Conservation (phyloP, 805 yeast genomes). For the Starmera pachycereana region DNA sequence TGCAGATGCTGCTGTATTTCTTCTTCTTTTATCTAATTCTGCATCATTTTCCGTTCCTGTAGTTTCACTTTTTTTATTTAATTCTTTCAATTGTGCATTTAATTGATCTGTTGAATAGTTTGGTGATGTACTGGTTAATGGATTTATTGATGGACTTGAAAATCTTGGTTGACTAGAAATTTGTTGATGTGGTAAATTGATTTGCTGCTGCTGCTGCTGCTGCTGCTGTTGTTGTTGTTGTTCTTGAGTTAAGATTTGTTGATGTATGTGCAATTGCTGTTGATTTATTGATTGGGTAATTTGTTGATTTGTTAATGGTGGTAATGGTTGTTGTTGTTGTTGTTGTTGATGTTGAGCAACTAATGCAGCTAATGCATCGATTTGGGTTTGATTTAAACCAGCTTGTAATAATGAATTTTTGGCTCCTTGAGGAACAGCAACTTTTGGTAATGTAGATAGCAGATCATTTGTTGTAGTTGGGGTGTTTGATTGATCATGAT, state of each 20-base stretch:
- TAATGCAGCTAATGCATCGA: constrained; percentile 61
- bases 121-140: no score
- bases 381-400: constrained; percentile 60
- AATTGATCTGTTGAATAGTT: no score
- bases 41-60: constrained; percentile 13
- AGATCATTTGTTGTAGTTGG: constrained; percentile 23
- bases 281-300: no score
- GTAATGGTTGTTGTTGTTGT: background rate
- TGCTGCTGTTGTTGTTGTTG: no score
- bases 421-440: constrained; percentile 68
- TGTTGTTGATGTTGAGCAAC: constrained; percentile 54
- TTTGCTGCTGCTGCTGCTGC: no score
- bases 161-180: no score
- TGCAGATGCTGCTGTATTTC: constrained; percentile 93
- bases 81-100: no score
- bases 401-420: constrained; percentile 50
- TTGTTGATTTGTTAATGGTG: background rate
- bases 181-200: no score
- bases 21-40: constrained; percentile 64
- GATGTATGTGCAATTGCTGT: no score
- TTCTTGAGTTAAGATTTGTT: no score
- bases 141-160: no score
- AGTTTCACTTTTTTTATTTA: no score
- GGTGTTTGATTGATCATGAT: constrained; percentile 2
- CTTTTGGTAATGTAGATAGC: constrained; percentile 41